These are phyloP conservation scores for Mucor plumbeus DNA, from an alignment of 371 early-diverging fungal species.

Conservation along the genomic window DNA sequence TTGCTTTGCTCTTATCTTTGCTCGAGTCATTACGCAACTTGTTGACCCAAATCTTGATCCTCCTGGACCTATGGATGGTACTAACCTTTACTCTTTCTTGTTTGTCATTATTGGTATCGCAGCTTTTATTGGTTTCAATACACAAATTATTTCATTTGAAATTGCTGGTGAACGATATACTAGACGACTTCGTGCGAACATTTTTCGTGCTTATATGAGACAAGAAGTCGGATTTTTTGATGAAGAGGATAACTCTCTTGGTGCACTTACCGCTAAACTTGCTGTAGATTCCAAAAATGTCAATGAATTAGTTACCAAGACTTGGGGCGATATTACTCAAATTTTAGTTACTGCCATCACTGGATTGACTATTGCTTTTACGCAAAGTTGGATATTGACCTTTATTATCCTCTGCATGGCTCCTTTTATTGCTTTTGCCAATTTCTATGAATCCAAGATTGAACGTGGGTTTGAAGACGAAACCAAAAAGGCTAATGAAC, in stretches of 20 bases:
- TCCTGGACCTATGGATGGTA: constrained; percentile 52
- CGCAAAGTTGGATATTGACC: constrained; percentile 63
- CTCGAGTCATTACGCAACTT: constrained; percentile 40
- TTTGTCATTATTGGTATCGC: constrained; percentile 71
- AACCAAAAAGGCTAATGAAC: constrained; percentile 71
- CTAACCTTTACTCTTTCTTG: constrained; percentile 78
- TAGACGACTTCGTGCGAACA: constrained; percentile 57
- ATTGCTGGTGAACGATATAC: constrained; percentile 65
- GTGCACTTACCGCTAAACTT: constrained; percentile 83
- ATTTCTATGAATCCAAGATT: constrained; percentile 47
- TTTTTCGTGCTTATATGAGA: constrained; percentile 68
- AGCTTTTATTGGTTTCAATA: constrained; percentile 52
- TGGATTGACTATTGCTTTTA: constrained; percentile 56
- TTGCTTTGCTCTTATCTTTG: constrained; percentile 52
- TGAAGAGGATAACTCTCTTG: constrained; percentile 78
- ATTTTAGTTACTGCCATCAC: constrained; percentile 53
- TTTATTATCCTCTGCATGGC: constrained; percentile 62
- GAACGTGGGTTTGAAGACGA: constrained; percentile 62
- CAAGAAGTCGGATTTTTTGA: constrained; percentile 94
- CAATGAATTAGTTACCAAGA: constrained; percentile 70
- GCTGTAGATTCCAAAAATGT: constrained; percentile 82
- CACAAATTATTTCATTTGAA: constrained; percentile 50
- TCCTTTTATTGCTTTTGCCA: constrained; percentile 57
- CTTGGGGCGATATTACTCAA: constrained; percentile 67
- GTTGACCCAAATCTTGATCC: constrained; percentile 25